These are phyloP conservation scores for Quambalaria eucalypti DNA, from an alignment of 1,284 basidiomycete genomes.

Conservation along the genomic window DNA sequence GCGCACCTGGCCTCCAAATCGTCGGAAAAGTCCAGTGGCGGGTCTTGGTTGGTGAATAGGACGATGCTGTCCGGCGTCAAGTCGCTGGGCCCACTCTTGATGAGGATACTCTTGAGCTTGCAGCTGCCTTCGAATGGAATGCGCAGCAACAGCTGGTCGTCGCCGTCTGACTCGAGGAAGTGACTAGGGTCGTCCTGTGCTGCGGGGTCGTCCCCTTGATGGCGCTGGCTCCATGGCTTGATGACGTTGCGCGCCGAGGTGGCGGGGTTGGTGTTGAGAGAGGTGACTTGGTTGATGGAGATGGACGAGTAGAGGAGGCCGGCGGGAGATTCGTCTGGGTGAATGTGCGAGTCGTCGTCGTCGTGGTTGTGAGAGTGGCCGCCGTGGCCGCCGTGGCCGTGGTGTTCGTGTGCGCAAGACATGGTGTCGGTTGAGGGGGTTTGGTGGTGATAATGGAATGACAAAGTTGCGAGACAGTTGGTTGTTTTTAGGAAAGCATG, in stretches of 20 bases:
- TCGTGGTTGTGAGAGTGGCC: slow-evolving; percentile 18
- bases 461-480: too few relatives aligned
- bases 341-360: slow-evolving; percentile 31
- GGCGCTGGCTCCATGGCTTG: slow-evolving; percentile 29
- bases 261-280: slow-evolving; percentile 19
- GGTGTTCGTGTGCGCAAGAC: slow-evolving; percentile 18
- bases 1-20: slow-evolving; percentile 6
- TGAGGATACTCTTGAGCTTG: slow-evolving; percentile 25
- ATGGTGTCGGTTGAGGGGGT: background rate
- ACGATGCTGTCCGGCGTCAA: slow-evolving; percentile 27
- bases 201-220: background rate
- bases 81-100: slow-evolving; percentile 17
- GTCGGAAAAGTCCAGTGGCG: slow-evolving; percentile 29
- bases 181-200: slow-evolving; percentile 12
- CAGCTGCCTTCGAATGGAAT: slow-evolving; percentile 37
- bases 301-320: slow-evolving; percentile 26
- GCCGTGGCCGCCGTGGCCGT: slow-evolving; percentile 9
- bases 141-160: slow-evolving; percentile 58
- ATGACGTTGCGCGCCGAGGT: slow-evolving; percentile 10
- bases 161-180: slow-evolving; percentile 67
- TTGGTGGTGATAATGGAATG: background rate
- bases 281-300: slow-evolving; percentile 20
- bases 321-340: slow-evolving; percentile 13
- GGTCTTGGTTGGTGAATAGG: slow-evolving; percentile 29
- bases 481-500: too few relatives aligned